Base-by-base conservation (phyloP, 805 yeast genomes). In the Candida piceae region DNA sequence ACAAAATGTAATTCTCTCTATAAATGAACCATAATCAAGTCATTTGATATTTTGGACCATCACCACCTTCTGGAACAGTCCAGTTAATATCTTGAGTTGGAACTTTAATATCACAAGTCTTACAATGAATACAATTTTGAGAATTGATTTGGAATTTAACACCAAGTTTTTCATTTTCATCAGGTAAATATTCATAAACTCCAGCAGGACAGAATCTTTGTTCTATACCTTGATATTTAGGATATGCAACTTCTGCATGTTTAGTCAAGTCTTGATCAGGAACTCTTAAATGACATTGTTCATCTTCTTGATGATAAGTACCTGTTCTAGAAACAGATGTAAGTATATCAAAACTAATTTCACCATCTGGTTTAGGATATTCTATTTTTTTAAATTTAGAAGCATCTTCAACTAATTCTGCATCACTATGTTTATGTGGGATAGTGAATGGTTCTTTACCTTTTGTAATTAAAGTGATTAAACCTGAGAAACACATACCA, bases 11-110 rank as follows among this genome's bases (percentile, higher is more conserved):
- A n/a, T n/a, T n/a, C n/a, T n/a, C n/a, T n/a, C n/a, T n/a, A n/a
- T n/a, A n/a, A n/a, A n/a, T n/a, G n/a, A n/a, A n/a, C n/a, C n/a
- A n/a, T n/a, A 15, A 23, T 41, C 36, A 60, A 6, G 95, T 81
- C 80, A 86, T 76, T 59, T 81, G 80, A 60, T 93, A 93, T 62
- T 93, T 93, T 39, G 98, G 98, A 11, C 98, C 98, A 60, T 84
- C 98, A 21, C 97, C 97, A 43, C 98, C 97, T 67, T 93, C 97
- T 7, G 98, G 98, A n/a, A 87, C 96, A 10, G 80, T 76, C 98
- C 98, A 93, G 56, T 76, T 72, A 44, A 93, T 93, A 56, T 89
- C 96, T 63, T 90, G 96, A 1, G 86, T 72, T 7, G 98, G 98
- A 8, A 83, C 94, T 63, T 93, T 93, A 60, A 93, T 93, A 63